Evolutionary conservation across 805 yeast genomes (phyloP).

Genomic region (Wickerhamomyces subpelliculosus): DNA sequence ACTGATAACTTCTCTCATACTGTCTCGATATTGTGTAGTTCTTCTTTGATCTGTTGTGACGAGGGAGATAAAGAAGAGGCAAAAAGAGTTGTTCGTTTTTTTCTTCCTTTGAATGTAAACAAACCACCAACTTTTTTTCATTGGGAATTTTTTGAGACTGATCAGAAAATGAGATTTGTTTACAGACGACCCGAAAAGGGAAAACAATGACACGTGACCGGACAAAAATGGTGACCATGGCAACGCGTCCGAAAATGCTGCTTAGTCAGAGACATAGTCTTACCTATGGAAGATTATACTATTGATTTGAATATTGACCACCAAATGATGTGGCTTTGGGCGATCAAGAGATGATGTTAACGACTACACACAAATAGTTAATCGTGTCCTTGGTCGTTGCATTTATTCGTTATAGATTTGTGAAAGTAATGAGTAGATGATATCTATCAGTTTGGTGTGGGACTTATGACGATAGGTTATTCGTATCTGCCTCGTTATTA

Average conservation of each 20-base stretch:
- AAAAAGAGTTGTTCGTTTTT: neutral
- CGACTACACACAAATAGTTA: too few species aligned
- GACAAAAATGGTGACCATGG: constrained; percentile 1
- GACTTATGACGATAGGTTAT: constrained; percentile 15
- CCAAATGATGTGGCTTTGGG: too few species aligned
- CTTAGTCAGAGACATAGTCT: too few species aligned
- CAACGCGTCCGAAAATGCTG: constrained; percentile 6
- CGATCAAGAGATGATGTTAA: too few species aligned
- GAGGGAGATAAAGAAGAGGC: too few species aligned
- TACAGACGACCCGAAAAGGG: constrained; percentile 18
- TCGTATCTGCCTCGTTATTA: constrained; percentile 15
- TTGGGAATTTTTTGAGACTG: constrained; percentile 11
- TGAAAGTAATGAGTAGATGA: constrained; percentile 12
- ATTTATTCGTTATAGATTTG: constrained; percentile 13
- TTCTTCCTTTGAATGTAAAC: constrained; percentile 13
- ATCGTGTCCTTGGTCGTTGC: too few species aligned
- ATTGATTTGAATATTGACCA: too few species aligned
- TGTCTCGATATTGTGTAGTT: constrained; percentile 1
- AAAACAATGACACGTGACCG: constrained; percentile 3
- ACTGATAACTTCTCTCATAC: constrained; percentile 90
- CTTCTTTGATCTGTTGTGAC: neutral
- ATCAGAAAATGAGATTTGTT: constrained; percentile 7
- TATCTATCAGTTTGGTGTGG: constrained; percentile 16
- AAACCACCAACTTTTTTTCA: constrained; percentile 13
- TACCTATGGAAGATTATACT: too few species aligned